Conservation (phyloP, 2,329 filamentous ascomycete species). For the Pyrenochaeta sp. region DNA sequence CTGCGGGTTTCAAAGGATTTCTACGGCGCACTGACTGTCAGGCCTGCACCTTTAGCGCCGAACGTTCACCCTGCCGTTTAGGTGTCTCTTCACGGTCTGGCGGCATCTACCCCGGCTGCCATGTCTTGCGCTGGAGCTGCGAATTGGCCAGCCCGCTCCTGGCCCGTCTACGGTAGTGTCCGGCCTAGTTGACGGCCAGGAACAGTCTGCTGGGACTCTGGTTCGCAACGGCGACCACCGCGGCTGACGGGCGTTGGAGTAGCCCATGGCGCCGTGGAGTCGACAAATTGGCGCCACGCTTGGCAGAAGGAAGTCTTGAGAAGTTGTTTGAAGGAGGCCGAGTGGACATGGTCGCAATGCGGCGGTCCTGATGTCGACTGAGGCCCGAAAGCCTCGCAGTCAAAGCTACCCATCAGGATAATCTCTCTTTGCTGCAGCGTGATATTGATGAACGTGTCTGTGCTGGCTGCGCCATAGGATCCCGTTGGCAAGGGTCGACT, state of each 20-base stretch:
- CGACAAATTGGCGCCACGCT: neutral
- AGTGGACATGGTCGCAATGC: neutral
- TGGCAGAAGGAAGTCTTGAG: neutral
- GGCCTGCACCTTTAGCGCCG: constrained; percentile 37
- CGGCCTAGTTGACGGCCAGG: constrained; percentile 47
- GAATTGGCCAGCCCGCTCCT: constrained; percentile 31
- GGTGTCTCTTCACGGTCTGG: constrained; percentile 24
- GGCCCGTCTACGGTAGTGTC: constrained; percentile 41
- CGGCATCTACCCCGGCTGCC: constrained; percentile 27
- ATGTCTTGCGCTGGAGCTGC: constrained; percentile 45
- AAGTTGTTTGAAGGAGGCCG: too few species aligned
- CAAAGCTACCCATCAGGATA: constrained; percentile 22
- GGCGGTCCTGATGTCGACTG: neutral
- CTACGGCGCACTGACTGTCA: constrained; percentile 32
- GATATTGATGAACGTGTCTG: constrained; percentile 40
- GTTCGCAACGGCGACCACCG: constrained; percentile 27
- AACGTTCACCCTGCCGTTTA: constrained; percentile 34
- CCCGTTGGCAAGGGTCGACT: constrained; percentile 32
- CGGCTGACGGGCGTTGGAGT: constrained; percentile 7
- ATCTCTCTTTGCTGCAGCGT: constrained; percentile 39
- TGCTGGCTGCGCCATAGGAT: constrained; percentile 35
- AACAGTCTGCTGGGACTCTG: constrained; percentile 40
- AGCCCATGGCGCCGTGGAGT: constrained; percentile 12
- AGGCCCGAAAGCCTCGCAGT: constrained; percentile 5
- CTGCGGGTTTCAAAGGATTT: constrained; percentile 30